A percentile compares a stretch with the other conserved stretches of the same genome.
These are phyloP conservation scores for Diaporthe amygdali DNA, from an alignment of 2,329 filamentous ascomycete species.

Conservation along the genomic window DNA sequence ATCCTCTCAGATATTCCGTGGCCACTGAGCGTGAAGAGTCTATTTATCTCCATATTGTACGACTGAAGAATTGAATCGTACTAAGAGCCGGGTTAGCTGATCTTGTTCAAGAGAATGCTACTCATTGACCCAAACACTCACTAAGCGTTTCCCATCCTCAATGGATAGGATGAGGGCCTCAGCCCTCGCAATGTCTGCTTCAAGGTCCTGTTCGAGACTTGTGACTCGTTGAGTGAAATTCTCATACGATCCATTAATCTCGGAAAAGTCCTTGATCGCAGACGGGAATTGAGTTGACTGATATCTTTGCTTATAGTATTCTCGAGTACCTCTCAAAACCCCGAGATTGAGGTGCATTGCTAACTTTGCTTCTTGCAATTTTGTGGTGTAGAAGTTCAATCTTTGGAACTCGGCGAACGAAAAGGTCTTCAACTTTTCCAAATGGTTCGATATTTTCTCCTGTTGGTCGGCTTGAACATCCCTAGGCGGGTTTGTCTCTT, in stretches of 20 bases:
- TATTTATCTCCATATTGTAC: conserved; percentile 8
- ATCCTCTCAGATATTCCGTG: not conserved
- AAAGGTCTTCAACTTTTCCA: not conserved
- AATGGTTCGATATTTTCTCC: not conserved
- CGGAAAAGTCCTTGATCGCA: not conserved
- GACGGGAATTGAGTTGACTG: not conserved
- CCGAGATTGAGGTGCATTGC: not conserved
- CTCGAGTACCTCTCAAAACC: not conserved
- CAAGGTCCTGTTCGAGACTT: not conserved
- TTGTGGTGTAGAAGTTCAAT: not conserved
- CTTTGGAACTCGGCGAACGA: not conserved
- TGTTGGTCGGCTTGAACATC: not conserved
- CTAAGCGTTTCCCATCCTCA: not conserved
- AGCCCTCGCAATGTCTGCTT: not conserved
- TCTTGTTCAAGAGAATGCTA: not conserved
- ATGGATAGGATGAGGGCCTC: not conserved
- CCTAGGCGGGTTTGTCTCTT: not conserved
- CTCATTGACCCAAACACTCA: not conserved
- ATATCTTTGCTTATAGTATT: not conserved
- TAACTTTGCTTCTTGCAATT: not conserved
- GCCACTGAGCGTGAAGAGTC: not conserved
- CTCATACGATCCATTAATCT: not conserved
- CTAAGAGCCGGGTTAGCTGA: not conserved
- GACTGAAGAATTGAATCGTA: conserved; percentile 7
- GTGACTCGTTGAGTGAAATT: not conserved